Evolutionary conservation across 352 stramenopile species (phyloP).

Genomic region (Thalassiosira sp.): DNA sequence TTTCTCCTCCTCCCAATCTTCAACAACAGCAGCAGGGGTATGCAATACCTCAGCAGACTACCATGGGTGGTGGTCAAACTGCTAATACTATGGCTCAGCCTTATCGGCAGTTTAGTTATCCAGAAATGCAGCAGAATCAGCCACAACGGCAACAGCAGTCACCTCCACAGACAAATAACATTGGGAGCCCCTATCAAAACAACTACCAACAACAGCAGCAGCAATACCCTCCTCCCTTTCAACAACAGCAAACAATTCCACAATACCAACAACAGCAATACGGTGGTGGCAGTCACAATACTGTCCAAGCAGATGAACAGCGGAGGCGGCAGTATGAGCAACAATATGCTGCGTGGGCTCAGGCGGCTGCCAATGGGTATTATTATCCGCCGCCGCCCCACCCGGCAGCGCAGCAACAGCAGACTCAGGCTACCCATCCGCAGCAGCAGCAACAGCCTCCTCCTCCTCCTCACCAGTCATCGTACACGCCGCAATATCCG

Average conservation of each 20-base stretch:
- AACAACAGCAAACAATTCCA: constrained; percentile 21
- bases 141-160: constrained; percentile 23
- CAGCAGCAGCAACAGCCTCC: neutral
- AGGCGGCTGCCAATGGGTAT: constrained; percentile 42
- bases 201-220: too few species aligned
- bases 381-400: constrained; percentile 36
- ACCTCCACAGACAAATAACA: constrained; percentile 8
- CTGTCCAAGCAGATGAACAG: constrained; percentile 14
- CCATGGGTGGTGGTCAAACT: too few species aligned
- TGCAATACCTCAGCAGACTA: too few species aligned
- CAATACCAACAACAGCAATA: constrained; percentile 15
- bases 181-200: constrained; percentile 25
- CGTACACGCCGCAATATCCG: constrained; percentile 34
- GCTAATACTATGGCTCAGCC: neutral
- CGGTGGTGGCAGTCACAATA: constrained; percentile 3
- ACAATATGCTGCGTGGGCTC: constrained; percentile 46
- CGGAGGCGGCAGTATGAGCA: constrained; percentile 35
- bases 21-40: constrained; percentile 14
- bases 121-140: constrained; percentile 22
- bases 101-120: constrained; percentile 22
- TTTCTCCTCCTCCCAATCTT: neutral
- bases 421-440: too few species aligned
- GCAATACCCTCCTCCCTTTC: constrained; percentile 15
- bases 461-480: neutral
- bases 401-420: constrained; percentile 13